Base-by-base conservation (phyloP, 2,329 filamentous ascomycete genomes). In the Microcyclospora tardicrescens region DNA sequence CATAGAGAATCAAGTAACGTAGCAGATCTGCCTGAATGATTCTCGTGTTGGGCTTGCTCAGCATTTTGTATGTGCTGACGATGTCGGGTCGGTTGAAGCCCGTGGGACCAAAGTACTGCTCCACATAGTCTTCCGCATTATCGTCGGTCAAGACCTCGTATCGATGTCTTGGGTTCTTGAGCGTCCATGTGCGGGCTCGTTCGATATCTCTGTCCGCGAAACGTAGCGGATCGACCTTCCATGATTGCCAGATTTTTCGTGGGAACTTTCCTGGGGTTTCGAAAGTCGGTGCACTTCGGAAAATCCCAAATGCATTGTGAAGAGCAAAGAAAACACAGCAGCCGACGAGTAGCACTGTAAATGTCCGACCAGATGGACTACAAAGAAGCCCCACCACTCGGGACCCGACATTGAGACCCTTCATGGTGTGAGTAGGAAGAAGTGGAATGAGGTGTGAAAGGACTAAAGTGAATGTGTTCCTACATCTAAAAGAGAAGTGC, bases 201-300 rank as follows among this genome's bases (percentile, higher is more conserved):
- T 64, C 57, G 13, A 71, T 61, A 49, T 82, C 76, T 35, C 72
- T 67, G 48, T 74, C 67, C 43, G 79, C 77, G 49, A 81, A 81
- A 2, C 65, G 63, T 15, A 81, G 61, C 2, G 78, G 75, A 43
- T 77, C 69, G 13, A 77, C 70, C 55, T 81, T 83, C 79, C 79
- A 83, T 0, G 74, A 77, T 57, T 83, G 79, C 79, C 78, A 83
- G 45, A 83, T 79, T 58, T 82, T 83, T 40, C 67, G 67, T 5
- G 68, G 79, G 49, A 75, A 82, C 49, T 28, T 52, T 5, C 19
- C 19, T 8, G 19, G 19, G 19, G 19, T 24, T 24, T 24, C 19
- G 49, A 79, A 64, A 24, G 19, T 24, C 8, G 19, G 19, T 8
- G 19, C 19, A 24, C 19, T 24, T 8, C 19, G 19, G 19, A 24